A percentile compares a stretch with the other conserved stretches of the same genome.
Evolutionary conservation across 2,329 filamentous ascomycete species (phyloP).

Genomic region (Stagonosporopsis vannaccii): DNA sequence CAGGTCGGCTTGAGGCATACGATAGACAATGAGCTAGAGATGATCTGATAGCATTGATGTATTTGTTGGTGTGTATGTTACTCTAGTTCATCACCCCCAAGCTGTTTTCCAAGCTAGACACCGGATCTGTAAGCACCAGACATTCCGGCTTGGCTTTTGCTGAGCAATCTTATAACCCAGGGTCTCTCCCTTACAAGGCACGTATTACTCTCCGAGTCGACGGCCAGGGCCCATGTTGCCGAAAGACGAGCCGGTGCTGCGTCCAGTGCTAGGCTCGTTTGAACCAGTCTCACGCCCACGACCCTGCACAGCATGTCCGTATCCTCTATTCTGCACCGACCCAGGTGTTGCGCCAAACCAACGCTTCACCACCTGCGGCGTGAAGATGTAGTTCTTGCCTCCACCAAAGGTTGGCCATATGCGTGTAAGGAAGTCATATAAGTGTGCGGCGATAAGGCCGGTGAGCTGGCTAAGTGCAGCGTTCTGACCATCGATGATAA

Average conservation of each 20-base stretch:
- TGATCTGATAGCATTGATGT: too few relatives aligned
- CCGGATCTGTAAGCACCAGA: neutral
- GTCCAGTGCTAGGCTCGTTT: constrained; percentile 27
- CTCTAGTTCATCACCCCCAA: neutral
- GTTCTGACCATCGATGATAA: constrained; percentile 69
- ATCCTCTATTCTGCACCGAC: constrained; percentile 58
- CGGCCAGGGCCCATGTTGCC: constrained; percentile 42
- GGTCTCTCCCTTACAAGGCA: neutral
- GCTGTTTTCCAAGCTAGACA: neutral
- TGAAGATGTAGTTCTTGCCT: constrained; percentile 77
- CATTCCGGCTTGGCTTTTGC: neutral
- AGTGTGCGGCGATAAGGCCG: constrained; percentile 85
- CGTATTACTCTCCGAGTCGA: constrained; percentile 33
- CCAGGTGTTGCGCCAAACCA: constrained; percentile 65
- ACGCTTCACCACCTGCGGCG: constrained; percentile 74
- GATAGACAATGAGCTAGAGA: too few relatives aligned
- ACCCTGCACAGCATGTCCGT: constrained; percentile 67
- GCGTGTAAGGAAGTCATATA: constrained; percentile 88
- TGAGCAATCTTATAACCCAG: neutral
- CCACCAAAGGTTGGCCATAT: constrained; percentile 90
- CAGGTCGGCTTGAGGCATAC: too few relatives aligned
- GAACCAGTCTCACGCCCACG: constrained; percentile 27
- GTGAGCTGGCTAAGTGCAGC: constrained; percentile 70
- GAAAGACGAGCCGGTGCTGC: constrained; percentile 38
- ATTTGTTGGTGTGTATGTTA: too few relatives aligned